These are phyloP conservation scores for Pseudocercospora macadamiae DNA, from an alignment of 2,329 filamentous ascomycete genomes.

Conservation along the genomic window DNA sequence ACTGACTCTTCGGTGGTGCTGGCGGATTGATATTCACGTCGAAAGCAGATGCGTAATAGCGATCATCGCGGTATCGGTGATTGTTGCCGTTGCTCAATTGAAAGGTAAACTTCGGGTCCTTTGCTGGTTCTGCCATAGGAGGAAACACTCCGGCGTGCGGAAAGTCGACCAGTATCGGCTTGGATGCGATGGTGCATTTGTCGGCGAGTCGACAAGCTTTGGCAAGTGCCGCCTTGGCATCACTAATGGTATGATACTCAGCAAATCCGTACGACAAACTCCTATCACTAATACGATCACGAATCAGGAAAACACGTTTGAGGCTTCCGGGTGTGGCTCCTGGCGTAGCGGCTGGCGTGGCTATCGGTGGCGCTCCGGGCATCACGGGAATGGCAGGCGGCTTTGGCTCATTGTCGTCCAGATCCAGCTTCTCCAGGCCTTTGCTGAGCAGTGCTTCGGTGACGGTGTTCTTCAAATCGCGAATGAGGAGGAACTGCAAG, in stretches of 20 bases:
- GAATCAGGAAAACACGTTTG: conserved; percentile 74
- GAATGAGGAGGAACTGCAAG: conserved; percentile 64
- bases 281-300: conserved; percentile 70
- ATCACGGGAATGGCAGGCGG: conserved; percentile 39
- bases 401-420: conserved; percentile 37
- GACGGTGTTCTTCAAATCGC: conserved; percentile 70
- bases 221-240: conserved; percentile 72
- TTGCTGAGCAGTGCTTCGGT: conserved; percentile 73
- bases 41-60: conserved; percentile 28
- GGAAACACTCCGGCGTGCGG: conserved; percentile 85
- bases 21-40: conserved; percentile 30
- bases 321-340: conserved; percentile 71
- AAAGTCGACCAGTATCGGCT: conserved; percentile 70
- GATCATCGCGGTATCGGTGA: conserved; percentile 28
- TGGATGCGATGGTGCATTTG: conserved; percentile 77
- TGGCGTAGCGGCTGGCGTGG: conserved; percentile 7
- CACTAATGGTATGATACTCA: conserved; percentile 74
- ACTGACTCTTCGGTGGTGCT: conserved; percentile 5
- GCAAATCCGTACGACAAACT: conserved; percentile 83
- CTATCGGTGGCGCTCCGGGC: conserved; percentile 1
- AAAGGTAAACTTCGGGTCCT: conserved; percentile 38
- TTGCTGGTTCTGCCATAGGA: conserved; percentile 67
- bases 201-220: conserved; percentile 69
- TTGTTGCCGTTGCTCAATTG: conserved; percentile 18
- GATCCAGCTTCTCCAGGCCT: conserved; percentile 74